phyloP scores from a whole-genome alignment of 139 green algal genomes.

The Tetradesmus obliquus region DNA sequence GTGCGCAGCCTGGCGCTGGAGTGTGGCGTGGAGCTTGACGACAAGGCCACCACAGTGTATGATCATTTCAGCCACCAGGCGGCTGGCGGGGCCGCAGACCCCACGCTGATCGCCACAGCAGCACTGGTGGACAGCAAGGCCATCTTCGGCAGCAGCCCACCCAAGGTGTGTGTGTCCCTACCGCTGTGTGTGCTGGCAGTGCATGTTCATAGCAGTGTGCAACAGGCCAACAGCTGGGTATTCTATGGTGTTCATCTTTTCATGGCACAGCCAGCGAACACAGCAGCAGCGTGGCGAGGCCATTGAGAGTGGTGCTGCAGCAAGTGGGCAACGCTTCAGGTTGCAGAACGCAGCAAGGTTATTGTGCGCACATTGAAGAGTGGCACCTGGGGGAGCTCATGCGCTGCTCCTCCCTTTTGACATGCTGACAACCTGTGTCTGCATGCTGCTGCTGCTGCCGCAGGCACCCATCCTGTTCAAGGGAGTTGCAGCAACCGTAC shows the following conservation, averaged over 20 bases:
- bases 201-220: neutral
- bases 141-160: conserved; percentile 33
- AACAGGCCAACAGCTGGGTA: too few relatives aligned
- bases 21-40: conserved; percentile 85
- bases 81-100: conserved; percentile 44
- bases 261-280: too few relatives aligned
- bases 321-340: too few relatives aligned
- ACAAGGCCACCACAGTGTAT: conserved; percentile 57
- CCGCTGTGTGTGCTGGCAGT: neutral
- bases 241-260: too few relatives aligned
- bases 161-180: neutral
- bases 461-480: conserved; percentile 75
- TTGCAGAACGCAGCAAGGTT: too few relatives aligned
- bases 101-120: conserved; percentile 47
- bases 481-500: conserved; percentile 70
- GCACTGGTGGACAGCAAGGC: conserved; percentile 35
- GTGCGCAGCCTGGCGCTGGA: conserved; percentile 64
- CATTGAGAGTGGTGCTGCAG: too few relatives aligned
- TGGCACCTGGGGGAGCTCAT: neutral
- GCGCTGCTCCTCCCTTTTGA: neutral
- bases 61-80: conserved; percentile 61
- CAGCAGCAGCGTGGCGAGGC: too few relatives aligned
- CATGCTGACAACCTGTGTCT: neutral
- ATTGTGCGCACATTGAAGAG: neutral
- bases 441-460: neutral